Percentiles rank a stretch among this genome's conserved stretches.
Evolutionary conservation across 257 asterid species (phyloP).

Genomic region (Solanum medicagineum): DNA sequence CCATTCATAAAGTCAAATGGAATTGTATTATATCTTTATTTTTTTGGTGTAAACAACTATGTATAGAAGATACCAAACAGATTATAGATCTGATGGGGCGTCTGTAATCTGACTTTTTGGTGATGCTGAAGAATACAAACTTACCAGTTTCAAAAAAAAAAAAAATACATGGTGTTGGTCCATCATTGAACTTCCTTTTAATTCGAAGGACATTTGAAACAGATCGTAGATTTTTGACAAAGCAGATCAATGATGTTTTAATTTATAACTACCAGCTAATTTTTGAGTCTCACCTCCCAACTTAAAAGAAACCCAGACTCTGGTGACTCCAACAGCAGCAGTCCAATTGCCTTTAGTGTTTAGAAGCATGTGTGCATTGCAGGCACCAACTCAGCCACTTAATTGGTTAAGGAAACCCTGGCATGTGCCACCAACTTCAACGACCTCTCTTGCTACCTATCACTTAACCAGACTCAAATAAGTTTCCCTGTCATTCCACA

Average conservation of each 20-base stretch:
- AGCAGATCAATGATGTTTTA: not conserved
- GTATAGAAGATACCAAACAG: too few relatives aligned
- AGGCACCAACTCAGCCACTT: not conserved
- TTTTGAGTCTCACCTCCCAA: not conserved
- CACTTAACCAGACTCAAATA: not conserved
- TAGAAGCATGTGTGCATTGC: not conserved
- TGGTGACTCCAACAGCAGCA: not conserved
- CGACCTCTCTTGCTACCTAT: not conserved
- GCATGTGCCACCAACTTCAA: not conserved
- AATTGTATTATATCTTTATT: too few relatives aligned
- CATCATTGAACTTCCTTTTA: not conserved
- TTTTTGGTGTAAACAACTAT: too few relatives aligned
- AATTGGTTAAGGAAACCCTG: not conserved
- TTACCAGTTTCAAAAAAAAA: too few relatives aligned
- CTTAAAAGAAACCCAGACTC: not conserved
- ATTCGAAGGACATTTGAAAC: not conserved
- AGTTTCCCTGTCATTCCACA: not conserved
- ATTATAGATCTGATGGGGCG: too few relatives aligned
- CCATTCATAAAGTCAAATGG: too few relatives aligned
- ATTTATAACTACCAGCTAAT: not conserved
- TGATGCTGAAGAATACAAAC: too few relatives aligned
- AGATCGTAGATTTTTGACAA: not conserved
- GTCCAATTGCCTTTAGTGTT: not conserved
- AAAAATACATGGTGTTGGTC: not conserved
- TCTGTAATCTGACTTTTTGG: too few relatives aligned